Evolutionary conservation across 1,139 yeast genomes (phyloP).

Genomic region (Geotrichum restrictum): DNA sequence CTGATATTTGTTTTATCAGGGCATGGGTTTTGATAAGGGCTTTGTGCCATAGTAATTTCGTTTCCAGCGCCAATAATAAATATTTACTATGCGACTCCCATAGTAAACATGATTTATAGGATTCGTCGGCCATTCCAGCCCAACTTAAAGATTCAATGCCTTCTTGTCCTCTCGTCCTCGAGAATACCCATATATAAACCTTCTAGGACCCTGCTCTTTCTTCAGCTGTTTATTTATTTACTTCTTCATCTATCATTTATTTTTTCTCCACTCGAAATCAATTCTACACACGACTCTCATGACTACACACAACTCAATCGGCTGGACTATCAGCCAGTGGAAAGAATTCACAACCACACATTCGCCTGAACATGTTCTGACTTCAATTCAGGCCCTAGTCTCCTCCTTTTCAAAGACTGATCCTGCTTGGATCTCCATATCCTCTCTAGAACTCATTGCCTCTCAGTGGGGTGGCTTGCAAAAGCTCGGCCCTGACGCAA

Average conservation of each 20-base stretch:
- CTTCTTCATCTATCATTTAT: background rate
- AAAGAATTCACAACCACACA: constrained; percentile 57
- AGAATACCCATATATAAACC: background rate
- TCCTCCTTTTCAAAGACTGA: constrained; percentile 46
- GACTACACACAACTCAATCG: constrained; percentile 29
- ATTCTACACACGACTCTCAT: too few relatives aligned
- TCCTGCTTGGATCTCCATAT: constrained; percentile 88
- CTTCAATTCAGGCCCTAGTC: constrained; percentile 48
- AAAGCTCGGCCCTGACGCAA: constrained; percentile 39
- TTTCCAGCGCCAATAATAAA: background rate
- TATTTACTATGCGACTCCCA: background rate
- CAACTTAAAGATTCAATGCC: too few relatives aligned
- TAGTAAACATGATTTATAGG: background rate
- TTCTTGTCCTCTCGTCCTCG: background rate
- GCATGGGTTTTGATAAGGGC: background rate
- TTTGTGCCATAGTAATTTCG: background rate
- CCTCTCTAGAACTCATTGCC: constrained; percentile 53
- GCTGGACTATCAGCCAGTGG: constrained; percentile 75
- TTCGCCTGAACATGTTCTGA: constrained; percentile 60
- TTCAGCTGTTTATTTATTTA: too few relatives aligned
- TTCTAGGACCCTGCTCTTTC: too few relatives aligned
- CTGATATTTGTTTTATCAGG: background rate
- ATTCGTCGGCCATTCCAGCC: background rate
- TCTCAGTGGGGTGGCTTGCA: constrained; percentile 78
- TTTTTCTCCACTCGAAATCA: too few relatives aligned